Evolutionary conservation across 768 basidiomycete species (phyloP), one percentile per base, ranked within the genome.

Genomic region (Suillus ampliporus): DNA sequence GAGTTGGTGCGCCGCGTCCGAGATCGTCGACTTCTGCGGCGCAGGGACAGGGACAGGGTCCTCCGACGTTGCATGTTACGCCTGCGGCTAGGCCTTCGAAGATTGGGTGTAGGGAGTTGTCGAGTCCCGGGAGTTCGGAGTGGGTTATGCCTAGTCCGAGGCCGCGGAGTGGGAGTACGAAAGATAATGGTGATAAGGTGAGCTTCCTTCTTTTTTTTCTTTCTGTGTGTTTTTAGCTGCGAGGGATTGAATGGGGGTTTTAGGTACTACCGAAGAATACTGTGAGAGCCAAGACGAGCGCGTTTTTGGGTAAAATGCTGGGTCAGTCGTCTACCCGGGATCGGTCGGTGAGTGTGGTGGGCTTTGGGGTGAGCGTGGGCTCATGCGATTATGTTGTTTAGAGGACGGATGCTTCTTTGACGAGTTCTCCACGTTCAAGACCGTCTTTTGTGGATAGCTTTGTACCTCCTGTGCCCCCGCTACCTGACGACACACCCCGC

Each of bases 231-330:
- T 7, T 7, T 34, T 14, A 21, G 17, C 40, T 21, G 38, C 38
- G 61, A 47, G 68, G 58, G 52, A 9, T 23, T 54, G 14, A 37
- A 28, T 38, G 66, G 44, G 68, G 87, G 86, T 71, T 15, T 19
- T 34, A 74, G 74, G 17, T 77, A 34, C 69, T 77, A 34, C 69
- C 78, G 13, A 92, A 84, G 72, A 83, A 85, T 13, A 87, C 91
- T 7, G 88, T 94, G 61, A 79, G 90, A 65, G 83, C 86, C 41
- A 94, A 91, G 73, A 91, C 91, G n/a, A 90, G 84, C 68, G 90
- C 90, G 51, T 88, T 94, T 71, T 80, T 90, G 65, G 91, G 90
- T 3, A 92, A 88, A 76, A 89, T 94, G 87, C 76, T 89, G 43
- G 90, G 91, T 4, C 84, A 88, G 67, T 81, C 78, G 53, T 83